These are phyloP conservation scores for Aspergillus caelatus DNA, from an alignment of 2,329 filamentous ascomycete species.

Conservation along the genomic window DNA sequence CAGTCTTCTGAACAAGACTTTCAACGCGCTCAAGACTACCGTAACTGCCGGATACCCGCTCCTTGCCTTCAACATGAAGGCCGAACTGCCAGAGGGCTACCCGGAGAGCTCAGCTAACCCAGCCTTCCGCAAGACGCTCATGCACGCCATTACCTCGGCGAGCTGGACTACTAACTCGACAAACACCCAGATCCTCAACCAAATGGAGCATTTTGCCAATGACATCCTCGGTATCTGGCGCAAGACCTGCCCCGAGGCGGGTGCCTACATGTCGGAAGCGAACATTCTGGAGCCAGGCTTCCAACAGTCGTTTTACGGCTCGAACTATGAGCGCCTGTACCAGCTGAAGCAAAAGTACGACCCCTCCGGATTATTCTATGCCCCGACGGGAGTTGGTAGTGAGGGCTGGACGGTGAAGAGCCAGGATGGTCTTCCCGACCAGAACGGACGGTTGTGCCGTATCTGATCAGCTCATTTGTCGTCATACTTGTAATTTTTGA, in stretches of 20 bases:
- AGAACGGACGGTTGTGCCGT: slow-evolving; percentile 48
- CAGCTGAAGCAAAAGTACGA: slow-evolving; percentile 58
- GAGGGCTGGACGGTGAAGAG: slow-evolving; percentile 52
- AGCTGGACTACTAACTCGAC: slow-evolving; percentile 26
- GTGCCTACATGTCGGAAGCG: slow-evolving; percentile 52
- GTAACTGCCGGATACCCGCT: slow-evolving; percentile 30
- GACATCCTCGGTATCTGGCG: slow-evolving; percentile 27
- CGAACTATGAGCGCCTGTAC: slow-evolving; percentile 30
- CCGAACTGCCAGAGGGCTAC: slow-evolving; percentile 23
- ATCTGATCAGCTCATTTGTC: too few species aligned
- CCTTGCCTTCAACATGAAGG: slow-evolving; percentile 38
- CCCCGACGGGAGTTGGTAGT: slow-evolving; percentile 54
- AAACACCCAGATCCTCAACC: slow-evolving; percentile 40
- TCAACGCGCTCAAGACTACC: slow-evolving; percentile 27
- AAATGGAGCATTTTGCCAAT: slow-evolving; percentile 27
- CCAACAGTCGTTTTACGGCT: slow-evolving; percentile 35
- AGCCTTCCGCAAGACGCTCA: slow-evolving; percentile 27
- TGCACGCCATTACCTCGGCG: slow-evolving; percentile 30
- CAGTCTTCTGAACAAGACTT: slow-evolving; percentile 31
- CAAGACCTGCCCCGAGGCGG: slow-evolving; percentile 26
- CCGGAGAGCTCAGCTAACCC: slow-evolving; percentile 27
- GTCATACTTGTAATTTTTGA: background rate
- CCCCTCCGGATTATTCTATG: slow-evolving; percentile 53
- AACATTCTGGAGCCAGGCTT: slow-evolving; percentile 45
- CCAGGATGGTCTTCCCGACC: slow-evolving; percentile 30